Evolutionary conservation across 2,329 filamentous ascomycete genomes (phyloP), one percentile per base, ranked within the genome.

Genomic region (Lachnellula cervina): DNA sequence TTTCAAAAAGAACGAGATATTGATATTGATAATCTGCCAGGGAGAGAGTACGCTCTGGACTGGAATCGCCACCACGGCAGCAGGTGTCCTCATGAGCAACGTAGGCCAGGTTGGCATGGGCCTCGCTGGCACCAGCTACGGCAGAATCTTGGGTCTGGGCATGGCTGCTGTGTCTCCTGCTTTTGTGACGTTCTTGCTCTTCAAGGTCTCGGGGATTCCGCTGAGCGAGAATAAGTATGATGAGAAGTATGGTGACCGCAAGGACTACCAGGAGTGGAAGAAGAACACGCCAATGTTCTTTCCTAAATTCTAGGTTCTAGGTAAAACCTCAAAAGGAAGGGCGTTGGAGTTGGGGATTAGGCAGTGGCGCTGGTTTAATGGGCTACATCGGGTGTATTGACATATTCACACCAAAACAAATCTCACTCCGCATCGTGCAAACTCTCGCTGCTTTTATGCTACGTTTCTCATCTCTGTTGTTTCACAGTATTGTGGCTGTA

Each of bases 11-110:
- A 32, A 32, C 21, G 4, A 32, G 3, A 32, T 32, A 4, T 11
- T 32, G 28, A 32, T 32, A 4, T 4, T 32, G 28, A 23, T 17
- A 2, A 16, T 35, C 37, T 23, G 9, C 11, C 11, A 56, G 54
- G 86, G 86, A n/a, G 86, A 89, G 69, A 78, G 76, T 28, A 85
- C 82, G 11, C 73, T 89, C 34, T 89, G 85, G 86, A 83, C 80
- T 0, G 86, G 86, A 1, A 80, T 89, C 56, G 83, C 85, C 0
- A 79, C 81, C 5, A 71, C 76, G 0, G 77, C 82, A 0, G 81
- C 78, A 0, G 83, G 84, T 1, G 73, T 82, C 1, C 71, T 89
- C 49, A 69, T 79, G 1, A 73, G 74, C 14, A 72, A 70, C n/a
- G 76, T 80, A 0, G 80, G 80, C 1, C 81, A 83, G 67, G 64